These are phyloP conservation scores for Populus nigra DNA, from an alignment of 345 rosid species.

Conservation along the genomic window DNA sequence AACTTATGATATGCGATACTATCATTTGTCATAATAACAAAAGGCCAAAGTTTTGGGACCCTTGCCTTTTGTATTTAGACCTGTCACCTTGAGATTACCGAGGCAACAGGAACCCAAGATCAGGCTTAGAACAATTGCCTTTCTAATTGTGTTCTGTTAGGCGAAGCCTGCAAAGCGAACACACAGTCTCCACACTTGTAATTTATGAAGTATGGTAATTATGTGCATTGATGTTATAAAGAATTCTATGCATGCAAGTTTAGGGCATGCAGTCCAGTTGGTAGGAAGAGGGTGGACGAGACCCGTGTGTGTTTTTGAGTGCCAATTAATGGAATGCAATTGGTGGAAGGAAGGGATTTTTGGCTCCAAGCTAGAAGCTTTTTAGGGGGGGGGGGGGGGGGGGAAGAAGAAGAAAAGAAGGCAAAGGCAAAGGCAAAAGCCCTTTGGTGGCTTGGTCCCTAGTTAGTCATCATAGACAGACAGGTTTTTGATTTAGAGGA, in stretches of 20 bases:
- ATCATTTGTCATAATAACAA: background rate
- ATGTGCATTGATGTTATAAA: no score
- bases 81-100: background rate
- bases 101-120: background rate
- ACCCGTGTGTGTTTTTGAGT: background rate
- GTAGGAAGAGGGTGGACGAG: background rate
- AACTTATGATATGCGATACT: background rate
- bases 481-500: background rate
- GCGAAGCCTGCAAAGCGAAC: background rate
- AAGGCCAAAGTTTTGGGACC: constrained; percentile 3
- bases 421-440: background rate
- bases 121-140: background rate
- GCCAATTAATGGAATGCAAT: background rate
- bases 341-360: background rate
- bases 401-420: background rate
- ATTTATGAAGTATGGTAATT: background rate
- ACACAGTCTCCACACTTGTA: no score
- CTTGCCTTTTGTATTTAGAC: background rate
- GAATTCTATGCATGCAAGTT: background rate
- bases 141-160: background rate
- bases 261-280: background rate
- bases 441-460: background rate
- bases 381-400: background rate
- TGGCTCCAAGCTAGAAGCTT: constrained; percentile 1
- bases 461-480: constrained; percentile 1